Evolutionary conservation across 345 rosid species (phyloP), one percentile per base, ranked within the genome.

Genomic region (Eucalyptus rudis): DNA sequence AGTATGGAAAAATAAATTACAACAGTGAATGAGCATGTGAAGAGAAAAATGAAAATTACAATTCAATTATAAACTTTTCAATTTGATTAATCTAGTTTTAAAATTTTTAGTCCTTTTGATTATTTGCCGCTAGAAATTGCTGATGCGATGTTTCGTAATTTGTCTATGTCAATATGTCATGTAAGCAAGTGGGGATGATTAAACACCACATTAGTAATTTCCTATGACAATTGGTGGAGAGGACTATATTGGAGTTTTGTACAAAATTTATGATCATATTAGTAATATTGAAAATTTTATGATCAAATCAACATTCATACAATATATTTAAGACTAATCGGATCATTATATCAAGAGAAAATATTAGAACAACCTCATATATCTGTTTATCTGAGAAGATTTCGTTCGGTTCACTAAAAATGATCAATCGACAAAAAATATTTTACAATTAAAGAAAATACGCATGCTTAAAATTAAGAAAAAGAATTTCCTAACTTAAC

Each of bases 131-230:
- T 51, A 7, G 24, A 66, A 66, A n/a, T 66, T 13, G 5, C 17
- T 64, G 1, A 29, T 13, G 19, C n/a, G 9, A 7, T 15, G 40
- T n/a, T n/a, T 16, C 1, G 10, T 33, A 66, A n/a, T 17, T 66
- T n/a, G 20, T n/a, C 17, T 2, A n/a, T 8, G 10, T 3, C 3
- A 1, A 0, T 3, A 5, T 31, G 4, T 3, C 11, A 14, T 7
- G 40, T 13, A 64, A 16, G 36, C 31, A 8, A 3, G 36, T 20
- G 22, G 43, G 3, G 11, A 68, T 31, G 22, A 31, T 3, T 31
- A 19, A 5, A 68, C 1, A 1, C 7, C 22, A 66, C 13, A 33
- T 16, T 11, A 64, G 10, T 12, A 13, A 13, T 64, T 29, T 14
- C 9, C 4, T 31, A n/a, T 13, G 7, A 1, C 13, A 16, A 31